Base-by-base conservation (phyloP, 176 grass and related monocot species). In the Cocos nucifera region DNA sequence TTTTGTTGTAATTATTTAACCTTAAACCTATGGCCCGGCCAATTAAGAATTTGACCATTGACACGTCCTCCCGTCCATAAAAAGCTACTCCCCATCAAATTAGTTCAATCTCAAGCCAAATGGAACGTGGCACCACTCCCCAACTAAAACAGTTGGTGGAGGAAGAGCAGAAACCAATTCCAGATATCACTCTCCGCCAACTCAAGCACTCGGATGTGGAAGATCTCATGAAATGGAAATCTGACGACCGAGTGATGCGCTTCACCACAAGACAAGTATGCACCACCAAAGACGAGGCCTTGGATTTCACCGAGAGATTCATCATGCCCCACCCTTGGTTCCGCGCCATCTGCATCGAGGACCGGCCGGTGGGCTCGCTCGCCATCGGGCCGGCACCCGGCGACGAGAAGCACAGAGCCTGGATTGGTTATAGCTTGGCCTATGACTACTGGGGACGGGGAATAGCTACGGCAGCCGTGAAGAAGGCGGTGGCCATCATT, bases 161-260 rank as follows among this genome's bases (percentile, higher is more conserved):
- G 30, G 30, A 35, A 8, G 26, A 27, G 26, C 8, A 35, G 30
- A 28, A n/a, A 24, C 17, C 67, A 5, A 19, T 17, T 5, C 17
- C 51, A 0, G 27, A 12, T 18, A 64, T 87, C 49, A 69, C 67
- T 62, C 85, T 87, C 49, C 79, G 76, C 58, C 72, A 50, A 26
- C 56, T 83, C 9, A 52, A 44, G 15, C 54, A 73, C 67, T 75
- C 25, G 16, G 84, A 79, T 63, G n/a, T 10, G 2, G 79, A 83
- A 67, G 79, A 53, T 2, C 78, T 86, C 78, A 72, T 86, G 84
- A 15, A 57, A 49, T 87, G 84, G 84, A 71, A 71, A 18, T 82
- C 84, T 21, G 79, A 87, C 84, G 71, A 78, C 17, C 79, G 79
- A 62, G 71, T 87, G 28, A 82, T 83, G 63, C 62, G 79, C 48